phyloP scores from a whole-genome alignment of 1,139 yeast species.

The Saccharomyces uvarum region DNA sequence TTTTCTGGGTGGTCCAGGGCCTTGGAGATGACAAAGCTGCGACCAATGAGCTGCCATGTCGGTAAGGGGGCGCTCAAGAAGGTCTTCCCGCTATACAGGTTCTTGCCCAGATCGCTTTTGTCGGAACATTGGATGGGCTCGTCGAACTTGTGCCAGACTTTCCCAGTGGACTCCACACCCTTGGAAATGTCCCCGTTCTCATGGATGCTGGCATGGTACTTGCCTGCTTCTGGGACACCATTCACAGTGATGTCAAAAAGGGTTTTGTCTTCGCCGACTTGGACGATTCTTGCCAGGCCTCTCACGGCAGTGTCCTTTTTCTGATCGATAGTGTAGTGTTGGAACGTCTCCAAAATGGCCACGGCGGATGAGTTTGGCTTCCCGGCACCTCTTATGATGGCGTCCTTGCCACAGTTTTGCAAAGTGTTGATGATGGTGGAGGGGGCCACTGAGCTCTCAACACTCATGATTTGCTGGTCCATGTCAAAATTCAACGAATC shows the following conservation, averaged over 20 bases:
- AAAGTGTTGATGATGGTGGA: conserved; percentile 22
- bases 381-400: conserved; percentile 88
- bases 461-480: conserved; percentile 20
- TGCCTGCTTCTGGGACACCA: conserved; percentile 54
- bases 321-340: conserved; percentile 17
- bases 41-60: conserved; percentile 65
- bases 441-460: conserved; percentile 25
- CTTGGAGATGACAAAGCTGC: conserved; percentile 60
- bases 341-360: conserved; percentile 73
- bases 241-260: conserved; percentile 73
- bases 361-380: conserved; percentile 85
- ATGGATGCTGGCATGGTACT: conserved; percentile 62
- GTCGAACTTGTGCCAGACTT: conserved; percentile 39
- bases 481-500: conserved; percentile 18
- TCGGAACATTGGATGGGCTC: conserved; percentile 31
- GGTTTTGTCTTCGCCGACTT: conserved; percentile 43
- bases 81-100: conserved; percentile 45
- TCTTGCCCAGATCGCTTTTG: conserved; percentile 31
- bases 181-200: conserved; percentile 65
- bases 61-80: conserved; percentile 53
- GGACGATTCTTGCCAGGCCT: conserved; percentile 84
- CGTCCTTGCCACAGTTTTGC: conserved; percentile 57
- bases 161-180: conserved; percentile 69
- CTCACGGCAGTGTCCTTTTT: conserved; percentile 59
- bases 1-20: conserved; percentile 34